phyloP scores from a whole-genome alignment of 495 filamentous ascomycete species.

The Aspergillus taichungensis region DNA sequence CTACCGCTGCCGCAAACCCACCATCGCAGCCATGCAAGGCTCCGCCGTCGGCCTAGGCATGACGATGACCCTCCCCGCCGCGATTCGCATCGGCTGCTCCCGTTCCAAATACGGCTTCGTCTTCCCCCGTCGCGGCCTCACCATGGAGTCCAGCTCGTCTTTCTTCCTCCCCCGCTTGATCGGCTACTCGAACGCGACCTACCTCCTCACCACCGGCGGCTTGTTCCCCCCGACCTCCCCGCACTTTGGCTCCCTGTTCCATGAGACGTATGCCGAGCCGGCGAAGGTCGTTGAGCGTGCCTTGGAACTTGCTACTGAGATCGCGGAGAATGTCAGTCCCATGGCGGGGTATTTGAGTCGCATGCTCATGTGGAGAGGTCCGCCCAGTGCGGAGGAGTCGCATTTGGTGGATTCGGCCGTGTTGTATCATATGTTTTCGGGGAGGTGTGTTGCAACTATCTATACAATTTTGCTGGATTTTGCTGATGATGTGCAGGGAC shows the following conservation, averaged over 20 bases:
- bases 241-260: conserved; percentile 35
- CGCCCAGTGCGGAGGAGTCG: conserved; percentile 40
- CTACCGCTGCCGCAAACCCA: conserved; percentile 50
- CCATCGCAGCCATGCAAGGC: conserved; percentile 52
- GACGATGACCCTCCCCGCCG: conserved; percentile 53
- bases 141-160: conserved; percentile 48
- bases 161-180: conserved; percentile 52
- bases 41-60: conserved; percentile 55
- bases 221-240: conserved; percentile 7
- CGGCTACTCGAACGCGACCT: conserved; percentile 43
- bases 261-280: conserved; percentile 36
- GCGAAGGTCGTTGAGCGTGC: conserved; percentile 41
- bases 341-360: conserved; percentile 42
- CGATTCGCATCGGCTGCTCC: conserved; percentile 40
- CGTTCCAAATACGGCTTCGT: conserved; percentile 50
- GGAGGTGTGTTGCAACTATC: too few species aligned
- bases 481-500: conserved; percentile 20
- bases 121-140: conserved; percentile 50
- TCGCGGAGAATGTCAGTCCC: conserved; percentile 40
- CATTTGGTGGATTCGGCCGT: conserved; percentile 47
- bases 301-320: conserved; percentile 43
- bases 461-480: conserved; percentile 17
- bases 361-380: conserved; percentile 45
- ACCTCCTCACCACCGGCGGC: conserved; percentile 25
- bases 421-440: conserved; percentile 42